A percentile compares a stretch with the other conserved stretches of the same genome.
Evolutionary conservation across 345 rosid genomes (phyloP).

Genomic region (Rhodamnia rubescens): DNA sequence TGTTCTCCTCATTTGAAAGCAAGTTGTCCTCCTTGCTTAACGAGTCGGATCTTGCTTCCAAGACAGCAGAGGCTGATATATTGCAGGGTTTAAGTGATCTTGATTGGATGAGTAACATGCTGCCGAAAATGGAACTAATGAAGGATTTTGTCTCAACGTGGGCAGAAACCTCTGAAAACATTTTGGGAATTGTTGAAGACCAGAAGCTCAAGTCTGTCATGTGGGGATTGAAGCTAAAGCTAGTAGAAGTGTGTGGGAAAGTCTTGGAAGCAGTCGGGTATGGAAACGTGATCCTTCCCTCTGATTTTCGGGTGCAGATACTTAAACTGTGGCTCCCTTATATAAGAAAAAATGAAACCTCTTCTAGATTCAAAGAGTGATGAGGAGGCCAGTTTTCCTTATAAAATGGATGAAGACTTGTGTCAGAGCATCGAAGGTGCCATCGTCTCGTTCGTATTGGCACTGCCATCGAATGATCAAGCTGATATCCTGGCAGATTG

Average conservation of each 20-base stretch:
- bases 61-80: slow-evolving; percentile 23
- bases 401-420: slow-evolving; percentile 75
- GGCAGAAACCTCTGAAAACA: slow-evolving; percentile 40
- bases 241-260: slow-evolving; percentile 71
- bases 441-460: slow-evolving; percentile 53
- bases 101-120: slow-evolving; percentile 74
- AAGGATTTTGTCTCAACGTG: slow-evolving; percentile 72
- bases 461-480: slow-evolving; percentile 80
- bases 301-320: slow-evolving; percentile 36
- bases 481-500: slow-evolving; percentile 81
- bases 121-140: slow-evolving; percentile 66
- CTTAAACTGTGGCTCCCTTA: slow-evolving; percentile 81
- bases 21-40: slow-evolving; percentile 38
- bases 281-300: slow-evolving; percentile 67
- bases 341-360: slow-evolving; percentile 67
- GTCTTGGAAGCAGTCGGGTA: slow-evolving; percentile 87
- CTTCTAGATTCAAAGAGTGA: slow-evolving; percentile 38
- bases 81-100: slow-evolving; percentile 41
- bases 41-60: slow-evolving; percentile 14
- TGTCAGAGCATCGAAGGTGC: slow-evolving; percentile 78
- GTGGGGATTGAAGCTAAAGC: slow-evolving; percentile 69
- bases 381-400: slow-evolving; percentile 26
- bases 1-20: slow-evolving; percentile 41
- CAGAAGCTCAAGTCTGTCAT: slow-evolving; percentile 34
- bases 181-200: slow-evolving; percentile 44